A percentile compares a stretch with the other conserved stretches of the same genome.
phyloP scores from a whole-genome alignment of 768 basidiomycete genomes.

The Auriscalpium orientale region DNA sequence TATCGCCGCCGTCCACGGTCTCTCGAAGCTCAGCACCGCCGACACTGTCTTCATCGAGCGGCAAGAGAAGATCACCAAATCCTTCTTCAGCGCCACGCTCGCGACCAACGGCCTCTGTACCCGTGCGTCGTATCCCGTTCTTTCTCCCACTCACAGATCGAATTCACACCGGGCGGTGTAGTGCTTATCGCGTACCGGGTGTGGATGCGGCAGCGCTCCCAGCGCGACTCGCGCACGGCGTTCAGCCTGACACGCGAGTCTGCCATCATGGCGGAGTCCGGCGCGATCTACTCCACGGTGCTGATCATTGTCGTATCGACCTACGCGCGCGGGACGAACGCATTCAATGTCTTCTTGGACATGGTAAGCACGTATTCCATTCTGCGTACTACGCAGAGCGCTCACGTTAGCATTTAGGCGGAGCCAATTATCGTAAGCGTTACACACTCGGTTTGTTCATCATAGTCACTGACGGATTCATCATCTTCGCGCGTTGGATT shows the following conservation, averaged over 20 bases:
- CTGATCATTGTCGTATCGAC: conserved; percentile 8
- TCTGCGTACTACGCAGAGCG: too few relatives aligned
- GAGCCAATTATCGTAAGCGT: conserved; percentile 2
- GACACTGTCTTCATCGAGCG: conserved; percentile 17
- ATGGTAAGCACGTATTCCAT: not conserved
- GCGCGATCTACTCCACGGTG: conserved; percentile 7
- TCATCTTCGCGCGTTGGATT: not conserved
- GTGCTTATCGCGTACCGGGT: conserved; percentile 20
- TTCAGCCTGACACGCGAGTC: conserved; percentile 6
- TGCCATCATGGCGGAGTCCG: conserved; percentile 9
- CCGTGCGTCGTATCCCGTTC: conserved; percentile 10
- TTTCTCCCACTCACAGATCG: too few relatives aligned
- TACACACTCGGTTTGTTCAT: not conserved
- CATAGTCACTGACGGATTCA: not conserved
- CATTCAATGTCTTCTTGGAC: conserved; percentile 14
- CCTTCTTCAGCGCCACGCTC: conserved; percentile 21
- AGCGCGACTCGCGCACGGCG: conserved; percentile 9
- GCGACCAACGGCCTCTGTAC: conserved; percentile 22
- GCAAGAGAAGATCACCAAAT: conserved; percentile 16
- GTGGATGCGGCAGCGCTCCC: conserved; percentile 17
- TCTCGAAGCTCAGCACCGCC: conserved; percentile 13
- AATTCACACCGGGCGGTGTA: not conserved
- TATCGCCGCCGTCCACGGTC: conserved; percentile 15
- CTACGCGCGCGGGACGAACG: conserved; percentile 2
- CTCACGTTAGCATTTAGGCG: not conserved